Base-by-base conservation (phyloP, 345 rosid genomes). In the Salix viminalis region DNA sequence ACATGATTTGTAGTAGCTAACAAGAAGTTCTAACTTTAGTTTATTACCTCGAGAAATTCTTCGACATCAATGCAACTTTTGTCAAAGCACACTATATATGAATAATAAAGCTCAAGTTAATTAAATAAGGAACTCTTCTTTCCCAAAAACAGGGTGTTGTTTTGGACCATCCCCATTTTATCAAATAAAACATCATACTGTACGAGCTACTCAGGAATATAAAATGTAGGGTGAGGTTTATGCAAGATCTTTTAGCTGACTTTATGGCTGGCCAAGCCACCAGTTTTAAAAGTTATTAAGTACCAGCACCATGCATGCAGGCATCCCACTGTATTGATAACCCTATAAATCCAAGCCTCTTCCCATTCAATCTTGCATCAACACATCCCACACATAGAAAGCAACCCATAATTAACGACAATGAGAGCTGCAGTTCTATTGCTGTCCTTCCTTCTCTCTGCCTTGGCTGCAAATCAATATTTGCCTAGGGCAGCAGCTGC, bases 361-460 rank as follows among this genome's bases (percentile, higher is more conserved):
- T 6, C 10, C 26, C 4, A 3, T 60, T 60, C 26, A 8, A 21
- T 2, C n/a, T 26, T 21, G 24, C 65, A 60, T 23, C 23, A n/a
- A 60, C 42, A 39, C 42, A 39, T 39, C 42, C 2, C 42, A 39
- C 42, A 8, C 12, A 39, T 39, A 7, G 42, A 18, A 0, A 60
- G 65, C 23, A 1, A n/a, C 26, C n/a, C 24, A 9, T 1, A 8
- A 8, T 4, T 32, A 32, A 67, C 6, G 62, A 76, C 65, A 75
- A 70, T 58, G 78, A 71, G n/a, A 26, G 9, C 71, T 14, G 16
- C 74, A 67, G 1, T 54, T 62, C 23, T 39, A 11, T 28, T 62
- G 18, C 67, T 79, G 71, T 66, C 75, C 34, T 58, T 82, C 65
- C 70, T 80, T 70, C 30, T 83, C 75, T 64, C 72, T 24, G 71